Evolutionary conservation across 768 basidiomycete species (phyloP).

Genomic region (Dioszegia aurantiaca): DNA sequence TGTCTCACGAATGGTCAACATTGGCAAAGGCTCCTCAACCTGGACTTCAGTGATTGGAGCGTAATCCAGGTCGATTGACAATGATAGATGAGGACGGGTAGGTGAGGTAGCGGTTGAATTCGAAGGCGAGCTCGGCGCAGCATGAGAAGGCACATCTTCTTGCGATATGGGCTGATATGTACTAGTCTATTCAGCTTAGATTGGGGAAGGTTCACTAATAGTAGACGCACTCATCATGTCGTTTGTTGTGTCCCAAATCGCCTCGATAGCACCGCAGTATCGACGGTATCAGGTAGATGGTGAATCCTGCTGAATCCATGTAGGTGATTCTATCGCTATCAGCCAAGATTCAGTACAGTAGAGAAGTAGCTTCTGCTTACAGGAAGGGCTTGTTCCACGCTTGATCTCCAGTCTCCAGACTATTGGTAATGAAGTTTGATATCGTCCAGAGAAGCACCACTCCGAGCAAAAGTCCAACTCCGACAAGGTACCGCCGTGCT

Average conservation of each 20-base stretch:
- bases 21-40: slow-evolving; percentile 28
- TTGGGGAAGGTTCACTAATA: background rate
- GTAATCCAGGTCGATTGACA: slow-evolving; percentile 6
- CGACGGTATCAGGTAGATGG: slow-evolving; percentile 72
- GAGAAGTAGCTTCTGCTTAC: slow-evolving; percentile 54
- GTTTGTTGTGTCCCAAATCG: background rate
- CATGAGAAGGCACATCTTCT: background rate
- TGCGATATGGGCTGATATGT: slow-evolving; percentile 9
- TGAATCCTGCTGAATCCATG: slow-evolving; percentile 84
- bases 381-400: slow-evolving; percentile 85
- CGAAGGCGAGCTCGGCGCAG: background rate
- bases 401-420: slow-evolving; percentile 58
- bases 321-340: slow-evolving; percentile 71
- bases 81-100: background rate
- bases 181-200: slow-evolving; percentile 12
- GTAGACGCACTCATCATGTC: background rate
- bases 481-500: slow-evolving; percentile 40
- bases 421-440: slow-evolving; percentile 72
- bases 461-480: slow-evolving; percentile 29
- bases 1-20: slow-evolving; percentile 68
- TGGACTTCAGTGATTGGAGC: background rate
- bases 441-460: slow-evolving; percentile 68
- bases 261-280: slow-evolving; percentile 52
- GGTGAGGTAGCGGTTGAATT: slow-evolving; percentile 4
- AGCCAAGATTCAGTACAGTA: slow-evolving; percentile 2